Base-by-base conservation (phyloP, 2,329 filamentous ascomycete species). In the Lasiodiplodia citricola region DNA sequence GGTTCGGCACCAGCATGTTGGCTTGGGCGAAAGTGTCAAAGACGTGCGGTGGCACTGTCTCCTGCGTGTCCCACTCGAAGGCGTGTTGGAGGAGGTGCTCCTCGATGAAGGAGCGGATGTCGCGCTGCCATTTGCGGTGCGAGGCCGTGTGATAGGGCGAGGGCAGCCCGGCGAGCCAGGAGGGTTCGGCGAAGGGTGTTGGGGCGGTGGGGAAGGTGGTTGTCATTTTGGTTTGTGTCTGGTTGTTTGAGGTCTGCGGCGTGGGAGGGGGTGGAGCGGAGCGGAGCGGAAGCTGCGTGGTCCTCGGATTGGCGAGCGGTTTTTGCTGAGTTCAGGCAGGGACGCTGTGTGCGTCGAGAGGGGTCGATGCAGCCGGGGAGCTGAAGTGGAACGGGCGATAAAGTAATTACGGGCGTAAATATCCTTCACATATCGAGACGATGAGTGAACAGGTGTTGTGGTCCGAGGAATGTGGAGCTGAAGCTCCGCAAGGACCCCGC, bases 161-260 rank as follows among this genome's bases (percentile, higher is more conserved):
- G 0, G 91, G 91, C 2, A 92, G 83, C 65, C 90, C 90, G 73
- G 83, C 84, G 57, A 93, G 84, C 81, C 90, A 93, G 1, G 91
- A 86, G 1, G 91, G 91, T 73, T 94, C 91, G 5, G 90, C 89
- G 80, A 93, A 92, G 63, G 91, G 91, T 31, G 92, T 58, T 7
- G 66, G 66, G 16, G 31, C 21, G 16, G 65, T 60, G 28, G 65
- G 65, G 41, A 67, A 58, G 44, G 65, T 54, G 54, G 65, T 57
- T 7, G 65, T 58, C 65, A 67, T 67, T 31, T 31, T 38, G 13
- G 18, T 13, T 7, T 47, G 7, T 11, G n/a, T n/a, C 4, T 47
- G 8, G 41, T 3, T 31, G 52, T 2, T 35, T 16, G 28, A n/a
- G 28, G 16, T 25, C 13, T 31, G 52, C 25, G 37, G 13, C 10